Evolutionary conservation across 1,284 basidiomycete species (phyloP).

Genomic region (Apiotrichum porosum): DNA sequence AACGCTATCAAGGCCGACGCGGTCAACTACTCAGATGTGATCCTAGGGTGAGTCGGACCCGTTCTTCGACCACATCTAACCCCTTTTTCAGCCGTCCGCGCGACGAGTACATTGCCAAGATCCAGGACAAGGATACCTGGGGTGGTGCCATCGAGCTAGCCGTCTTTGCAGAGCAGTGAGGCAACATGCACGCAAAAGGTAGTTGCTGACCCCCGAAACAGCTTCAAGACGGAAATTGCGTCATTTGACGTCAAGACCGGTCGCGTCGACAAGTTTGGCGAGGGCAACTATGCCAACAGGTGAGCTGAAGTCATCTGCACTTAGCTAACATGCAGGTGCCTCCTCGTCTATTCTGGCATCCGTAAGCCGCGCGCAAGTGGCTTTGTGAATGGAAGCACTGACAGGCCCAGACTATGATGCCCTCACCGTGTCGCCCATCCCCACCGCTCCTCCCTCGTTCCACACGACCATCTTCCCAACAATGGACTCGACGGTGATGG

Average conservation of each 20-base stretch:
- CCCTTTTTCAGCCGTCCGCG: conserved; percentile 61
- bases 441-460: conserved; percentile 71
- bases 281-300: conserved; percentile 51
- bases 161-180: conserved; percentile 66
- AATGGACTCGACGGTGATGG: conserved; percentile 56
- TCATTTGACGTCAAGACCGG: conserved; percentile 89
- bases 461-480: conserved; percentile 79
- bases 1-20: conserved; percentile 68
- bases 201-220: conserved; percentile 9
- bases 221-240: conserved; percentile 74
- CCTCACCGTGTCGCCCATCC: conserved; percentile 69
- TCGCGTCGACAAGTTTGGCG: conserved; percentile 75
- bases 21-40: conserved; percentile 70
- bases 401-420: conserved; percentile 74
- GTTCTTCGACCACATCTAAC: neutral
- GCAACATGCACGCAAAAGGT: neutral
- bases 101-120: conserved; percentile 71
- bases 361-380: conserved; percentile 46
- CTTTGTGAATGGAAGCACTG: neutral
- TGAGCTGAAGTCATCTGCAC: conserved; percentile 8
- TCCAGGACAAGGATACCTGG: conserved; percentile 74
- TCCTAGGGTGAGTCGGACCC: conserved; percentile 64
- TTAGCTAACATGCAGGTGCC: conserved; percentile 29
- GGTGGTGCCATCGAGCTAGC: conserved; percentile 88
- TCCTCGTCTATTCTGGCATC: conserved; percentile 86